A percentile compares a stretch with the other conserved stretches of the same genome.
Evolutionary conservation across 1,284 basidiomycete genomes (phyloP).

Genomic region (Puccinia brachypodii): DNA sequence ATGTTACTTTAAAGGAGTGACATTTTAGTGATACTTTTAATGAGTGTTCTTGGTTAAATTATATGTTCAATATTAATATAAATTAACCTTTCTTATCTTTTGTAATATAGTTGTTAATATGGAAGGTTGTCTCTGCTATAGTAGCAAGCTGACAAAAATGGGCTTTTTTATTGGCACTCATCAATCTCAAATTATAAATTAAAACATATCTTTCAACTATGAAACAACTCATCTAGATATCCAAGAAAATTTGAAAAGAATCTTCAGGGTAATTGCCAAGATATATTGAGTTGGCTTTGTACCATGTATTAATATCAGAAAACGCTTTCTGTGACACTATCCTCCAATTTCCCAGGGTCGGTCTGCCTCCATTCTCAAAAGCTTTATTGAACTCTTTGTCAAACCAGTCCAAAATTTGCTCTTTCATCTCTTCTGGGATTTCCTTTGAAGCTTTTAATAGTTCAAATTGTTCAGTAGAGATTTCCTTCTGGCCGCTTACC

Average conservation of each 20-base stretch:
- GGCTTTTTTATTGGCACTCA: too few relatives aligned
- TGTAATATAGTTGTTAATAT: too few relatives aligned
- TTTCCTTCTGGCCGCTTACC: not conserved
- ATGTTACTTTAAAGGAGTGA: too few relatives aligned
- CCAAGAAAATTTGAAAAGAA: not conserved
- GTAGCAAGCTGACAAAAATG: too few relatives aligned
- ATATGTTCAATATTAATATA: too few relatives aligned
- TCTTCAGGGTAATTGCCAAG: not conserved
- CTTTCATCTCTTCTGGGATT: not conserved
- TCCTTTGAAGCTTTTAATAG: not conserved
- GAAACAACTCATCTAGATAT: not conserved
- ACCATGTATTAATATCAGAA: not conserved
- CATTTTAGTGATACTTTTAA: too few relatives aligned
- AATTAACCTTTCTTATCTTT: too few relatives aligned
- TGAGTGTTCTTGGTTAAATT: too few relatives aligned
- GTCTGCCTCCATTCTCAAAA: not conserved
- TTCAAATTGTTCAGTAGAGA: not conserved
- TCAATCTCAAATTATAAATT: too few relatives aligned
- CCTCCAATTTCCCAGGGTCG: not conserved
- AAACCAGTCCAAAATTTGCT: not conserved
- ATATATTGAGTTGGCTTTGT: not conserved
- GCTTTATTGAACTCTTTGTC: not conserved
- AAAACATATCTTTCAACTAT: too few relatives aligned
- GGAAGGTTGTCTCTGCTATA: too few relatives aligned
- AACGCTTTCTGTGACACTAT: not conserved